phyloP scores from a whole-genome alignment of 805 yeast species.

The Sugiyamaella mastotermitis region DNA sequence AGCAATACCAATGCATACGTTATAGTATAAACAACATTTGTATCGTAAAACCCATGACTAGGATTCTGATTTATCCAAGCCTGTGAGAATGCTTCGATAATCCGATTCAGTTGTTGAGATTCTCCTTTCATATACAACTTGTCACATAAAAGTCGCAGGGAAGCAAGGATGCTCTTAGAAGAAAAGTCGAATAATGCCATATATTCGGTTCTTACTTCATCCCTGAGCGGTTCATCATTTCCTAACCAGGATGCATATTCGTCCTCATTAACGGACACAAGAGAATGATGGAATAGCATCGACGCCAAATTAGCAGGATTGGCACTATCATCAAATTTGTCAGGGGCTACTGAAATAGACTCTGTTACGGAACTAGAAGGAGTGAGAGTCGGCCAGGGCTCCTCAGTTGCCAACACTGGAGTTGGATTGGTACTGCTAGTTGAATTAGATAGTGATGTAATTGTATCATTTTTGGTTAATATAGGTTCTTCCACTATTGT shows the following conservation, averaged over 20 bases:
- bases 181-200: slow-evolving; percentile 38
- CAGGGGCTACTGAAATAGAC: too few relatives aligned
- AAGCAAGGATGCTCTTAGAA: slow-evolving; percentile 45
- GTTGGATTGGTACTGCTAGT: background rate
- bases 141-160: slow-evolving; percentile 57
- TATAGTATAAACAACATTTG: slow-evolving; percentile 59
- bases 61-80: slow-evolving; percentile 52
- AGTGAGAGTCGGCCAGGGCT: too few relatives aligned
- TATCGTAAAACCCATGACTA: slow-evolving; percentile 43
- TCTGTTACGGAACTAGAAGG: too few relatives aligned
- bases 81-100: slow-evolving; percentile 60
- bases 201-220: slow-evolving; percentile 31
- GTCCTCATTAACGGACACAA: slow-evolving; percentile 28
- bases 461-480: too few relatives aligned
- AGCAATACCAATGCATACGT: slow-evolving; percentile 65
- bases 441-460: too few relatives aligned
- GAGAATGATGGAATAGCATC: slow-evolving; percentile 14
- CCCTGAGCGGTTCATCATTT: slow-evolving; percentile 20
- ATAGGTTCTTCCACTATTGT: too few relatives aligned
- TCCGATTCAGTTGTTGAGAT: slow-evolving; percentile 72
- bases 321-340: too few relatives aligned
- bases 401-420: background rate
- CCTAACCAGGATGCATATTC: slow-evolving; percentile 40
- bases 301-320: slow-evolving; percentile 10
- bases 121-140: slow-evolving; percentile 72